Evolutionary conservation across 306 rosid genomes (phyloP), one percentile per base, ranked within the genome.

Genomic region (Senna siamea): DNA sequence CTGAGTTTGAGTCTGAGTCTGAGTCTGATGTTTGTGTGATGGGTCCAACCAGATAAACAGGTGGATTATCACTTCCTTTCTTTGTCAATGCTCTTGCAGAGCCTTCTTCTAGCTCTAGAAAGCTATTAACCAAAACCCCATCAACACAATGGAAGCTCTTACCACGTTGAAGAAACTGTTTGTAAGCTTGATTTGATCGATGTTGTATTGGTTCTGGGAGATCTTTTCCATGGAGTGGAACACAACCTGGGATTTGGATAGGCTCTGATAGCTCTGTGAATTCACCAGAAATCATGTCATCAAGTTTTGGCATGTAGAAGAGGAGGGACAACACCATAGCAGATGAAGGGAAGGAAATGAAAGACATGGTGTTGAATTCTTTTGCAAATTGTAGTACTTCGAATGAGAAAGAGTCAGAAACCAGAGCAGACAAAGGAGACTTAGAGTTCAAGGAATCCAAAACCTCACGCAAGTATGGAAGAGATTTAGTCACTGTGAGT

Each of bases 41-140:
- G 12, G 85, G 87, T 34, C 87, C 87, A n/a, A 84, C 62, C 60
- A 72, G 71, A 35, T 76, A 66, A 34, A 81, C 70, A 12, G 66
- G 54, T n/a, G 78, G 78, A 32, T 65, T 34, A 14, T 61, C 34
- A 35, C 5, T 9, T 23, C 10, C 51, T 34, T 32, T 44, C 11
- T 59, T 74, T 18, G 30, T 26, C 72, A 65, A 40, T 19, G 38
- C 60, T 76, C 19, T 59, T 2, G 48, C 13, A 6, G 54, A 64
- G 1, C 35, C 3, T 47, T 22, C 30, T 65, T 81, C 81, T 43
- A 81, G 4, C 17, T 81, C 85, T 5, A 5, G 26, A 55, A 76
- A 81, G 60, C 81, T 76, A 51, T 76, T 81, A 37, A 81, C 38
- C 28, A 81, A 0, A 4, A 81, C 1, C 11, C 85, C 85, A 38